Evolutionary conservation across 1,284 basidiomycete species (phyloP).

Genomic region (Hymenochaete sp.): DNA sequence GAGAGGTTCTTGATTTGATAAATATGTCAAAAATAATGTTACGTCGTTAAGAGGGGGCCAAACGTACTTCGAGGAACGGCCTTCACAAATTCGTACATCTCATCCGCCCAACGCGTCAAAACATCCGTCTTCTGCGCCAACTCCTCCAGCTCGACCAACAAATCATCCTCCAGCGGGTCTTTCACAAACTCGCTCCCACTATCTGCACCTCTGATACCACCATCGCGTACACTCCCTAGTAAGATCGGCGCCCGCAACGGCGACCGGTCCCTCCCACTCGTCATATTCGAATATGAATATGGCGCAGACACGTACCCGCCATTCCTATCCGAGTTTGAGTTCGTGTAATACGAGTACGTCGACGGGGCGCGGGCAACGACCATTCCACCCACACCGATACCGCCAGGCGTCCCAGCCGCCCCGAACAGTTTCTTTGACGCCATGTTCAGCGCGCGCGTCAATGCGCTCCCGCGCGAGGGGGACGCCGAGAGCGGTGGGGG

Average conservation of each 20-base stretch:
- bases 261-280: constrained; percentile 30
- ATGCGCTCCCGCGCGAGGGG: constrained; percentile 61
- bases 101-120: constrained; percentile 87
- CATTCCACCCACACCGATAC: background rate
- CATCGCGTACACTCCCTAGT: constrained; percentile 23
- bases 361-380: constrained; percentile 28
- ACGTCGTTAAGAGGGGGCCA: constrained; percentile 5
- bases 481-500: constrained; percentile 51
- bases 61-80: constrained; percentile 66
- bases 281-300: background rate
- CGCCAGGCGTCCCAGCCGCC: constrained; percentile 27
- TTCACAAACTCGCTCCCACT: constrained; percentile 7
- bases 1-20: constrained; percentile 47
- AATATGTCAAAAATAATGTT: constrained; percentile 2
- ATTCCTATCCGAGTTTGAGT: constrained; percentile 3
- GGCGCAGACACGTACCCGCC: too few relatives aligned
- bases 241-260: constrained; percentile 46
- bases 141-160: constrained; percentile 75
- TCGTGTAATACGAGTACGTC: constrained; percentile 21
- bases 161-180: constrained; percentile 74
- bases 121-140: constrained; percentile 94
- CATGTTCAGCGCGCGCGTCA: constrained; percentile 79
- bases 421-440: constrained; percentile 91
- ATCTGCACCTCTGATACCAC: too few relatives aligned
- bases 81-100: constrained; percentile 80